A percentile compares a stretch with the other conserved stretches of the same genome.
These are phyloP conservation scores for Conticribra guillardii DNA, from an alignment of 108 stramenopile species.

Conservation along the genomic window DNA sequence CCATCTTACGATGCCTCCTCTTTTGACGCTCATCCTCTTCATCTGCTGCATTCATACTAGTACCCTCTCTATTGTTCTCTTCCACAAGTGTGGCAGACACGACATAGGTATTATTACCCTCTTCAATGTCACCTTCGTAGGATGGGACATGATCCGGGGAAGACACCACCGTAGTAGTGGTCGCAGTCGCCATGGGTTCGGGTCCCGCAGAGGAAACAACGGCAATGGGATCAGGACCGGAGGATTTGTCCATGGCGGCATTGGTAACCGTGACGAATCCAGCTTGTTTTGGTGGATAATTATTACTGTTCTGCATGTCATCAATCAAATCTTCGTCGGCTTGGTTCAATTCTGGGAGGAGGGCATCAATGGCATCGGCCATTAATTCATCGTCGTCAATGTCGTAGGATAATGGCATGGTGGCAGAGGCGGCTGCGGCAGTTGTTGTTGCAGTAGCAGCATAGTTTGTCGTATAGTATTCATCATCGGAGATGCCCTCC, in stretches of 20 bases:
- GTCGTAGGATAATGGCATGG: neutral
- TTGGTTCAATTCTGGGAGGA: neutral
- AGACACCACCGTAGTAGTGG: too few species aligned
- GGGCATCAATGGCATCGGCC: constrained; percentile 13
- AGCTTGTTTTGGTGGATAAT: too few species aligned
- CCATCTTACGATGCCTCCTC: too few species aligned
- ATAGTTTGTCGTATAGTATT: neutral
- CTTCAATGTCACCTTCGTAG: too few species aligned
- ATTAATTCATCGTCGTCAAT: constrained; percentile 10
- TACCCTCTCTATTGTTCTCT: too few species aligned
- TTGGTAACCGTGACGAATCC: neutral
- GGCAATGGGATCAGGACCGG: neutral
- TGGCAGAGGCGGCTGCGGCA: neutral
- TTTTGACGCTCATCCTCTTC: too few species aligned
- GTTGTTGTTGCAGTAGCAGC: neutral
- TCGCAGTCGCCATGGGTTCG: too few species aligned
- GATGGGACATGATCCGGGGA: too few species aligned
- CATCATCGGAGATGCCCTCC: neutral
- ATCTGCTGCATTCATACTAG: too few species aligned
- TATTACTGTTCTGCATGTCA: neutral
- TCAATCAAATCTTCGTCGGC: neutral
- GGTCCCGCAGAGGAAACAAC: too few species aligned
- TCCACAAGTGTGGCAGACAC: too few species aligned
- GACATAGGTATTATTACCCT: too few species aligned
- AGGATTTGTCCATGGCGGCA: neutral